Evolutionary conservation across 1,139 yeast species (phyloP).

Genomic region (Diutina pseudorugosa): DNA sequence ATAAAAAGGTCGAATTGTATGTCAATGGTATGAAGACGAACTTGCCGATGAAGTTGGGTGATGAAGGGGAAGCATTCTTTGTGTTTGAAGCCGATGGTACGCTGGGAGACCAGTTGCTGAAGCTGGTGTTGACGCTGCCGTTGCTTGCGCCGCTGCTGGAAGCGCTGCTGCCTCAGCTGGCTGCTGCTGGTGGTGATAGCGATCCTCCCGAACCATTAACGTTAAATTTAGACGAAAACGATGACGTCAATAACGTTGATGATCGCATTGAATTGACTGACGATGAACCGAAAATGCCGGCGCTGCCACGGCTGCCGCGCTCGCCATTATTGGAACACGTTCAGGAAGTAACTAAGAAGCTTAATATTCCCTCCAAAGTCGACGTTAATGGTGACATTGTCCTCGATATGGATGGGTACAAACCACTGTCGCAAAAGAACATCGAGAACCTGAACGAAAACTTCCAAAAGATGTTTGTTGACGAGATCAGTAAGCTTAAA

Average conservation of each 20-base stretch:
- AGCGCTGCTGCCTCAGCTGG: constrained; percentile 5
- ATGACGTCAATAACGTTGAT: background rate
- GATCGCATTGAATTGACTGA: constrained; percentile 18
- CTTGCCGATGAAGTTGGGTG: constrained; percentile 92
- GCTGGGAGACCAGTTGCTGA: constrained; percentile 47
- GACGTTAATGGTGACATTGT: constrained; percentile 87
- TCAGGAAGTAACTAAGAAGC: constrained; percentile 52
- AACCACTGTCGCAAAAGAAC: constrained; percentile 65
- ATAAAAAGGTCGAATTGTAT: constrained; percentile 79
- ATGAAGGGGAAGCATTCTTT: constrained; percentile 96
- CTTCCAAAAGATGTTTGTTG: constrained; percentile 58
- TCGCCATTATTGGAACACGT: constrained; percentile 49
- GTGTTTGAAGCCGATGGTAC: constrained; percentile 74
- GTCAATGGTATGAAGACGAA: constrained; percentile 77
- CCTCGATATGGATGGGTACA: constrained; percentile 93
- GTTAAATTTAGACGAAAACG: constrained; percentile 1
- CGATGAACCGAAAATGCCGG: constrained; percentile 8
- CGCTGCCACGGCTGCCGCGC: background rate
- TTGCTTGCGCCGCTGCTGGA: constrained; percentile 40
- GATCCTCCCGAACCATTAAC: constrained; percentile 19
- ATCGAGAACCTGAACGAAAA: constrained; percentile 58
- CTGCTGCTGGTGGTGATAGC: constrained; percentile 3
- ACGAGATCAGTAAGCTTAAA: constrained; percentile 25
- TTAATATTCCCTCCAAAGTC: constrained; percentile 81
- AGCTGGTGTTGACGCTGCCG: constrained; percentile 80